Conservation (phyloP, 2,329 filamentous ascomycete species). For the Mollisiaceae sp. region DNA sequence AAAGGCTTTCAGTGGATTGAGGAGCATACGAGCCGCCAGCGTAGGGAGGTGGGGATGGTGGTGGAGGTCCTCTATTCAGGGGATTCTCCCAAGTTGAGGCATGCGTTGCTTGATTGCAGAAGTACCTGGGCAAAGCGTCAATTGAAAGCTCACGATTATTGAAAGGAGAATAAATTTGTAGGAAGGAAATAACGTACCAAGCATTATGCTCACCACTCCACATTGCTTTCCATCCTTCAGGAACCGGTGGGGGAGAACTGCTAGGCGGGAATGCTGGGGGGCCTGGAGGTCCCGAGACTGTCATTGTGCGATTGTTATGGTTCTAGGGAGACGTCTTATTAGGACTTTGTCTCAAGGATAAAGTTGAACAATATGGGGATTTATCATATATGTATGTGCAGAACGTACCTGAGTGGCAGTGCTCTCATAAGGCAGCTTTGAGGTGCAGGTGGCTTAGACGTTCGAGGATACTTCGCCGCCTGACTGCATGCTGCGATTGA, state of each 20-base stretch:
- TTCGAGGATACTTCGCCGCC: background rate
- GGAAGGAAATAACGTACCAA: background rate
- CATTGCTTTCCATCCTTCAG: conserved; percentile 11
- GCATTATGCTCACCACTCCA: conserved; percentile 5
- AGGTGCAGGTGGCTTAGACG: background rate
- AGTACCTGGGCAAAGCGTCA: conserved; percentile 8
- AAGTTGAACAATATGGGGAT: background rate
- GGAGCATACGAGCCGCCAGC: background rate
- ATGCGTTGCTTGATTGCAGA: background rate
- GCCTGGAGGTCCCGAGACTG: conserved; percentile 7
- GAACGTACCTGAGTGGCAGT: background rate
- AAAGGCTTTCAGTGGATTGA: background rate
- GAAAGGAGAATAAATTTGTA: background rate
- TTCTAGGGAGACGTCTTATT: background rate
- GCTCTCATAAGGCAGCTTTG: background rate
- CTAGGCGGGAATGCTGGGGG: conserved; percentile 6
- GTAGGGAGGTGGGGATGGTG: conserved; percentile 11
- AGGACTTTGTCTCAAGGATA: background rate
- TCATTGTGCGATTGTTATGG: background rate
- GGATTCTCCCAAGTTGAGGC: conserved; percentile 9
- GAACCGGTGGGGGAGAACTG: conserved; percentile 6
- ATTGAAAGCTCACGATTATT: background rate
- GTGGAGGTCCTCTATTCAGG: conserved; percentile 1
- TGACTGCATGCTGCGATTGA: background rate
- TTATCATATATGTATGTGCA: background rate